Evolutionary conservation across 1,284 basidiomycete species (phyloP).

Genomic region (Grifola frondosa): DNA sequence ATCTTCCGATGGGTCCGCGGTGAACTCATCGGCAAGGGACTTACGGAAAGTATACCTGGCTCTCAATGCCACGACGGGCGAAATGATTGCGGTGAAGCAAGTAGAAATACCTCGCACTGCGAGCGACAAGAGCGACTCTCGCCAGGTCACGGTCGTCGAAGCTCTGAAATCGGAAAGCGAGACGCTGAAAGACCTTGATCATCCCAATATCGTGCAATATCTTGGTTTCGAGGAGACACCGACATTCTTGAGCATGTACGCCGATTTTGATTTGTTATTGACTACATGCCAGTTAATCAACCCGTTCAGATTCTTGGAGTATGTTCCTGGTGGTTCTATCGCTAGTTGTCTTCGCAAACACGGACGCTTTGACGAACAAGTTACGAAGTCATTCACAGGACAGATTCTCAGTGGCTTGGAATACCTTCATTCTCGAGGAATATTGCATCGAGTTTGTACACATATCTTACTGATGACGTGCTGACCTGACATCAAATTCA

Average conservation of each 20-base stretch:
- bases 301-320: conserved; percentile 84
- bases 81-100: conserved; percentile 99
- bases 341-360: conserved; percentile 91
- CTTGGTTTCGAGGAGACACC: conserved; percentile 96
- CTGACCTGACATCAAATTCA: conserved; percentile 30
- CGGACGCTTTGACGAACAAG: conserved; percentile 90
- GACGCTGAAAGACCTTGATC: conserved; percentile 93
- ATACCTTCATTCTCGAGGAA: conserved; percentile 90
- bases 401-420: conserved; percentile 93
- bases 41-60: conserved; percentile 96
- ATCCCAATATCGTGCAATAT: conserved; percentile 97
- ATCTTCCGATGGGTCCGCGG: conserved; percentile 99
- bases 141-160: conserved; percentile 86
- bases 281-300: too few species aligned
- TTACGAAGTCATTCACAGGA: conserved; percentile 89
- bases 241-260: conserved; percentile 89
- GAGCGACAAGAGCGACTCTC: conserved; percentile 85
- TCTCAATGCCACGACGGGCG: conserved; percentile 96
- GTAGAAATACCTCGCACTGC: conserved; percentile 92
- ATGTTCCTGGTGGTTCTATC: conserved; percentile 96
- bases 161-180: conserved; percentile 94
- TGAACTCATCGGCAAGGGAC: conserved; percentile 97
- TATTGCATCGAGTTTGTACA: conserved; percentile 80
- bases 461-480: conserved; percentile 1
- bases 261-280: conserved; percentile 20